Percentiles rank a stretch among this genome's conserved stretches.
Conservation (phyloP, 495 filamentous ascomycete species). For the Staphylotrichum tortipilum region DNA sequence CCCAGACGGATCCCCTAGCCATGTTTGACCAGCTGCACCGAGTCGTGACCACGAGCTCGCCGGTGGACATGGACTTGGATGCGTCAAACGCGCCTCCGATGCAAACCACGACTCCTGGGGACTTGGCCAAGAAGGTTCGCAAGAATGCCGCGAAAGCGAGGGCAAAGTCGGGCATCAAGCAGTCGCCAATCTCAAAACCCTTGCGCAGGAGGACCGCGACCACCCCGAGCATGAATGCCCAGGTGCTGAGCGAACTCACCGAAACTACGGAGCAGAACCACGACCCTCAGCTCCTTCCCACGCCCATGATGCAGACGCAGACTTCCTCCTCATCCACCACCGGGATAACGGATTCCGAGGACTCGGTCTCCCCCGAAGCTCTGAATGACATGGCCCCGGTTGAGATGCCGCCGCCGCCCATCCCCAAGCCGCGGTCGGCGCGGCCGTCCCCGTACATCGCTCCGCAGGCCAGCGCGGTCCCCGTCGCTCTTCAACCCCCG, state of each 20-base stretch:
- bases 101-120: constrained; percentile 27
- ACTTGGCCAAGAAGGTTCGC: constrained; percentile 40
- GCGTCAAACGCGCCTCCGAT: constrained; percentile 16
- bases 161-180: constrained; percentile 48
- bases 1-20: constrained; percentile 52
- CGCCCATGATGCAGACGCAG: constrained; percentile 15
- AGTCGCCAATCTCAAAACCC: constrained; percentile 81
- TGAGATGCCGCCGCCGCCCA: constrained; percentile 51
- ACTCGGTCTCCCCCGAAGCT: constrained; percentile 48
- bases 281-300: constrained; percentile 11
- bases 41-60: constrained; percentile 33
- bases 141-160: constrained; percentile 40
- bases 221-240: constrained; percentile 48
- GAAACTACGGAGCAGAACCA: constrained; percentile 25
- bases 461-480: constrained; percentile 26
- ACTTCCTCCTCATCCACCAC: constrained; percentile 29
- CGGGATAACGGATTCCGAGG: constrained; percentile 37
- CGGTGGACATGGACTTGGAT: constrained; percentile 39
- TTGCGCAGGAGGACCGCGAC: constrained; percentile 54
- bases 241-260: constrained; percentile 45
- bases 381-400: constrained; percentile 26
- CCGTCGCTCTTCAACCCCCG: constrained; percentile 12
- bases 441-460: constrained; percentile 42
- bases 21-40: constrained; percentile 35
- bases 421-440: constrained; percentile 40